A percentile compares a stretch with the other conserved stretches of the same genome.
Conservation (phyloP, 2,329 filamentous ascomycete species). For the Orbilia quercus region DNA sequence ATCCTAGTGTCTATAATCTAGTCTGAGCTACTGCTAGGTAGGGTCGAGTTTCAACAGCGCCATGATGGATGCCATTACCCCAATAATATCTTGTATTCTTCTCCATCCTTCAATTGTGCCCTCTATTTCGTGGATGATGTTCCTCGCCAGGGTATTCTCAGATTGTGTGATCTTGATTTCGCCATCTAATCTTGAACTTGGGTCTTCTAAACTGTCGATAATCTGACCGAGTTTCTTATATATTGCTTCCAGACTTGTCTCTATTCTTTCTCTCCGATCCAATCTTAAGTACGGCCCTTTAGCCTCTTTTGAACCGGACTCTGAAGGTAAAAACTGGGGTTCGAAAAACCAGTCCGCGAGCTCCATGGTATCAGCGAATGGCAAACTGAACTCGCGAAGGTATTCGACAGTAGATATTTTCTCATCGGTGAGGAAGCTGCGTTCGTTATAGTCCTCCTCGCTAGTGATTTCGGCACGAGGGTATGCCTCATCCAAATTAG, state of each 20-base stretch:
- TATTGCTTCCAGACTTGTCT: slow-evolving; percentile 21
- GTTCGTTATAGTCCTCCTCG: slow-evolving; percentile 16
- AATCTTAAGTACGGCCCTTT: neutral
- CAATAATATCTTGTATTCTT: slow-evolving; percentile 23
- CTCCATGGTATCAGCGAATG: neutral
- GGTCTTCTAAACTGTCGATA: neutral
- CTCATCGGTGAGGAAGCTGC: neutral
- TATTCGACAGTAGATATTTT: slow-evolving; percentile 35
- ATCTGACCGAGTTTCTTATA: neutral
- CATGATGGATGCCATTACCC: slow-evolving; percentile 26
- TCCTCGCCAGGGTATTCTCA: neutral
- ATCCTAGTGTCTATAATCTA: no score
- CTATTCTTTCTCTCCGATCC: slow-evolving; percentile 14
- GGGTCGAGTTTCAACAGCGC: slow-evolving; percentile 1
- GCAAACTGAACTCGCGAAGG: slow-evolving; percentile 23
- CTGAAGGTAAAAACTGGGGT: neutral
- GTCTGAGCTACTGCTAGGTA: no score
- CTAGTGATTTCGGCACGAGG: slow-evolving; percentile 23
- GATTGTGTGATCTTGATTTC: neutral
- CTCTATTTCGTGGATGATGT: slow-evolving; percentile 6
- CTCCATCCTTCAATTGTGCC: slow-evolving; percentile 6
- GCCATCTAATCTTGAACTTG: neutral
- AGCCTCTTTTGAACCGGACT: neutral
- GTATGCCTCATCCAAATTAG: slow-evolving; percentile 6
- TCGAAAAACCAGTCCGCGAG: slow-evolving; percentile 25